A percentile compares a stretch with the other conserved stretches of the same genome.
phyloP scores from a whole-genome alignment of 2,329 filamentous ascomycete species.

The Emydomyces testavorans region DNA sequence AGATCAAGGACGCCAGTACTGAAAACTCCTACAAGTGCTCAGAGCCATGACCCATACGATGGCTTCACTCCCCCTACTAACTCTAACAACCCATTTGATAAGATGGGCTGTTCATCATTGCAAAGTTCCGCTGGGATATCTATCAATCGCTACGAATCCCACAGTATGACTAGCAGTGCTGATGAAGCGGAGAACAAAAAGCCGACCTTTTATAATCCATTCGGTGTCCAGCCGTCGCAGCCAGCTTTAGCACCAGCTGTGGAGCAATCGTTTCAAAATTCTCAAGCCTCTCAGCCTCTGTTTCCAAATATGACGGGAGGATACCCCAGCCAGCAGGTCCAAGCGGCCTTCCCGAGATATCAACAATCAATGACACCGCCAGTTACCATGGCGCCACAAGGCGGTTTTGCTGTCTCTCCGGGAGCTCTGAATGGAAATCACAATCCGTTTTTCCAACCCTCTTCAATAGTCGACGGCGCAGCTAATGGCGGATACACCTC shows the following conservation, averaged over 20 bases:
- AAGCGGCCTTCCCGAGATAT: slow-evolving; percentile 29
- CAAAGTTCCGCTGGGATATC: slow-evolving; percentile 13
- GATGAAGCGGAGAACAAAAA: slow-evolving; percentile 22
- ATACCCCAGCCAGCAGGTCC: slow-evolving; percentile 35
- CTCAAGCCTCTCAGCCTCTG: slow-evolving; percentile 59
- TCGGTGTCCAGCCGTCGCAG: slow-evolving; percentile 40
- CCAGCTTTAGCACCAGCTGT: slow-evolving; percentile 33
- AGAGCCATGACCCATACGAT: slow-evolving; percentile 13
- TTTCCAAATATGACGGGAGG: slow-evolving; percentile 68
- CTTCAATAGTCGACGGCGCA: slow-evolving; percentile 22
- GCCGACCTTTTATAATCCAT: slow-evolving; percentile 52
- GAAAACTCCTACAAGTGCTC: slow-evolving; percentile 18
- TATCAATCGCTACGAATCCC: slow-evolving; percentile 22
- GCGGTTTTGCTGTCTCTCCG: slow-evolving; percentile 26
- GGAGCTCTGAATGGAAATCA: slow-evolving; percentile 25
- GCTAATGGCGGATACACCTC: slow-evolving; percentile 19
- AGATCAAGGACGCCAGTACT: slow-evolving; percentile 45
- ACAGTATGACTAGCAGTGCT: slow-evolving; percentile 21
- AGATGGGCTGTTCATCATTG: slow-evolving; percentile 32
- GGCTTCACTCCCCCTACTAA: slow-evolving; percentile 18
- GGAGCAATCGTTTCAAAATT: slow-evolving; percentile 60
- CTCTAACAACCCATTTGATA: slow-evolving; percentile 59
- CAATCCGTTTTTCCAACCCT: slow-evolving; percentile 27
- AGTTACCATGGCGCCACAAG: slow-evolving; percentile 26
- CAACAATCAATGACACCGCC: slow-evolving; percentile 38